Evolutionary conservation across 1,284 basidiomycete species (phyloP).

Genomic region (Marasmius tenuissimus): DNA sequence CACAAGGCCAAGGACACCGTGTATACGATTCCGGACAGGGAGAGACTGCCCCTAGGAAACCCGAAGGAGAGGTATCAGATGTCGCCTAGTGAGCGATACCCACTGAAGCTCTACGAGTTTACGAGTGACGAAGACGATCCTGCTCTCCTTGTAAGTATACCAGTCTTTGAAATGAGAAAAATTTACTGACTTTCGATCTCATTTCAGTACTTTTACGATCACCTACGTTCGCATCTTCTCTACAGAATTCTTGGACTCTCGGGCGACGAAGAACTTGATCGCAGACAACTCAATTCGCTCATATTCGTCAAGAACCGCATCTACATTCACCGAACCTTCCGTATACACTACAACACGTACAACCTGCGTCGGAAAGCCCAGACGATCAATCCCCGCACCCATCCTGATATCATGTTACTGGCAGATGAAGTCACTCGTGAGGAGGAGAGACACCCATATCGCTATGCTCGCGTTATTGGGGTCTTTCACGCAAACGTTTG

Average conservation of each 20-base stretch:
- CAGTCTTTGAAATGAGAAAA: too few relatives aligned
- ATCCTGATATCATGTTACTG: slow-evolving; percentile 1
- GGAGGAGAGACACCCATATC: background rate
- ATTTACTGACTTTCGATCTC: background rate
- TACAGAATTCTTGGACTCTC: background rate
- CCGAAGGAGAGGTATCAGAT: background rate
- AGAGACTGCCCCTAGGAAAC: background rate
- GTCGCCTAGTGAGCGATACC: background rate
- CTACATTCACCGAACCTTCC: slow-evolving; percentile 15
- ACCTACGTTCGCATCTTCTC: background rate
- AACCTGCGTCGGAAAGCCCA: slow-evolving; percentile 12
- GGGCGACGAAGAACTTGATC: background rate
- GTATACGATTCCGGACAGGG: background rate
- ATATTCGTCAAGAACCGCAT: slow-evolving; percentile 10
- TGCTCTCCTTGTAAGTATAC: background rate
- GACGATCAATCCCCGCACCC: slow-evolving; percentile 1
- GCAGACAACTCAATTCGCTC: slow-evolving; percentile 1
- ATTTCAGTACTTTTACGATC: background rate
- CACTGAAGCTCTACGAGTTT: background rate
- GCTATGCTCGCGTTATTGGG: background rate
- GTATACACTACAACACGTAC: slow-evolving; percentile 23
- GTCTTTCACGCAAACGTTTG: background rate
- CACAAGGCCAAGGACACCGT: background rate
- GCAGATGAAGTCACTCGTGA: background rate
- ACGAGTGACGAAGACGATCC: background rate